Conservation (phyloP, 192 early-diverging fungal genomes). For the Geranomyces michiganensis region DNA sequence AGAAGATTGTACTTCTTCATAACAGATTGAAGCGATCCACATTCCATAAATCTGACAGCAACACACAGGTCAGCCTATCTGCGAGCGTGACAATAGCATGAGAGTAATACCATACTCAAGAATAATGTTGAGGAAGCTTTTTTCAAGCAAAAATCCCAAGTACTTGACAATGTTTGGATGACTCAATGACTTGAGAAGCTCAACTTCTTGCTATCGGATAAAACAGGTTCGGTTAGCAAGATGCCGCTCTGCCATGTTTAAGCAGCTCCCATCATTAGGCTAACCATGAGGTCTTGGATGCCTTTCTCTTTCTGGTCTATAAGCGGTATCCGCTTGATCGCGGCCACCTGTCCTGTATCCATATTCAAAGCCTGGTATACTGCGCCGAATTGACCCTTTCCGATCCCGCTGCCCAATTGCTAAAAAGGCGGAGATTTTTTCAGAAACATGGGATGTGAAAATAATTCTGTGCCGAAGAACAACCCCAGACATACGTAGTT, state of each 20-base stretch:
- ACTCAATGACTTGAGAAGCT: conserved; percentile 78
- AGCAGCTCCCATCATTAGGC: background rate
- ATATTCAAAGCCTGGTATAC: conserved; percentile 65
- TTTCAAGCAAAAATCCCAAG: conserved; percentile 74
- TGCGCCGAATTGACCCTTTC: conserved; percentile 85
- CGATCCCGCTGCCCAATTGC: conserved; percentile 88
- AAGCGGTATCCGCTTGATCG: conserved; percentile 83
- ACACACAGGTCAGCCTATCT: background rate
- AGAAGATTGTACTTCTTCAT: conserved; percentile 83
- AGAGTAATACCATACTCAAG: conserved; percentile 59
- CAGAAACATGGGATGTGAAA: conserved; percentile 30
- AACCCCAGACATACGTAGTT: conserved; percentile 40
- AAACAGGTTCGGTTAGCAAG: background rate
- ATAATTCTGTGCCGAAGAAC: background rate
- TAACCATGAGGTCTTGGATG: conserved; percentile 74
- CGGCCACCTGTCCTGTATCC: conserved; percentile 70
- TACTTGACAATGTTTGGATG: conserved; percentile 88
- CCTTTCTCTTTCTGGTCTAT: conserved; percentile 67
- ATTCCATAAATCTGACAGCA: conserved; percentile 57
- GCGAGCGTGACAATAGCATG: background rate
- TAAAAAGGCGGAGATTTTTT: conserved; percentile 53
- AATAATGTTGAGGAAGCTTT: conserved; percentile 77
- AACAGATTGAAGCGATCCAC: conserved; percentile 82
- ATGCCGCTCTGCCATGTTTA: background rate
- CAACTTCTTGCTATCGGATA: conserved; percentile 67